Conservation (phyloP, 345 rosid species). For the Eucalyptus fibrosa region DNA sequence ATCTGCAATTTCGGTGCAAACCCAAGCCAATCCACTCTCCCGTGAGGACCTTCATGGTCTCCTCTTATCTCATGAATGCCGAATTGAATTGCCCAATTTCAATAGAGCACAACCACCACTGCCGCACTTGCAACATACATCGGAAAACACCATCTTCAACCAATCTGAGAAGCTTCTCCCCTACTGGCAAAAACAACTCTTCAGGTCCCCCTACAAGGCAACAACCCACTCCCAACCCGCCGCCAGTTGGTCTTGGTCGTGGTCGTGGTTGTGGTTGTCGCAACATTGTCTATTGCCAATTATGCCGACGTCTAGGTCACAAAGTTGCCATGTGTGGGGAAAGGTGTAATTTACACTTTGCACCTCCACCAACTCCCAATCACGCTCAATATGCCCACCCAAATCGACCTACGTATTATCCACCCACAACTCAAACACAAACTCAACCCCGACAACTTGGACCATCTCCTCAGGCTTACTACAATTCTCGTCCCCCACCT, state of each 20-base stretch:
- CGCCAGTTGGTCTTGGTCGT: neutral
- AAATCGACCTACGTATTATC: neutral
- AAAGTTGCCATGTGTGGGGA: neutral
- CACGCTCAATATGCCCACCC: neutral
- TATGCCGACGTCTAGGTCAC: neutral
- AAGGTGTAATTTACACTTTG: neutral
- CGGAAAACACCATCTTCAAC: neutral
- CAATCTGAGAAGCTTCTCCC: neutral
- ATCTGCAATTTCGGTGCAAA: neutral
- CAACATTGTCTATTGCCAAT: neutral
- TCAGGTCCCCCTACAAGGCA: neutral
- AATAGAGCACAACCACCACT: neutral
- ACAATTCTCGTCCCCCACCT: neutral
- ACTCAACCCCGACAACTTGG: neutral
- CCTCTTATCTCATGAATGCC: neutral
- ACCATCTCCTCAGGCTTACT: neutral
- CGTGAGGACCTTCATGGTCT: neutral
- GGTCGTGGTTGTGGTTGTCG: neutral
- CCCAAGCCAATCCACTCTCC: neutral
- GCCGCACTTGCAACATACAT: neutral
- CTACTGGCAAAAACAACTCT: neutral
- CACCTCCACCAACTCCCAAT: neutral
- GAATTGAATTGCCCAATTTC: neutral
- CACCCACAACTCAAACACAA: neutral
- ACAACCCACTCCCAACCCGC: neutral